Evolutionary conservation across 345 rosid species (phyloP), one percentile per base, ranked within the genome.

Genomic region (Pistacia integerrima): DNA sequence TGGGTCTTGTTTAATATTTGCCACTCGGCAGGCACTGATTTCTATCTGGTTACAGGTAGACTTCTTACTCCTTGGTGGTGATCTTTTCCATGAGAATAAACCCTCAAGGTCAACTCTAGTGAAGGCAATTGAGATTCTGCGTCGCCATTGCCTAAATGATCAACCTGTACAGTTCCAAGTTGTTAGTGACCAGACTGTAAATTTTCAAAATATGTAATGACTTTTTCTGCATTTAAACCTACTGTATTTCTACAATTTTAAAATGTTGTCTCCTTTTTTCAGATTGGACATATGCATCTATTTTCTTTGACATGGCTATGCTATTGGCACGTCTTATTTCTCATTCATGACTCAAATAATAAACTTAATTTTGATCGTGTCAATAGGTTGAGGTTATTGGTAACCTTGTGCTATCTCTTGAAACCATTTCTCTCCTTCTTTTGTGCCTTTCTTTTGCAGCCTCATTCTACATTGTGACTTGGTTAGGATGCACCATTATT

Each of bases 31-130:
- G 67, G 74, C 38, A 55, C 67, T 68, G 33, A 59, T n/a, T 67
- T 61, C 30, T 65, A 35, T 78, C 46, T 82, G 71, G 58, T 80
- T 80, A 58, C 82, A 95, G 99, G 99, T 93, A 79, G 99, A 93
- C 82, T 90, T 96, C 77, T 64, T 96, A 67, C 97, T 96, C 60
- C 91, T 96, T 3, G 99, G 98, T 68, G 99, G 99, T 36, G 99
- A 96, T 82, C 98, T 96, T 81, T 96, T 93, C 82, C 99, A 96
- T 79, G 99, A 96, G 89, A 93, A 96, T 78, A 96, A 93, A 86
- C 99, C 99, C 74, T 96, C 99, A 17, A 86, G 99, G 87, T 79
- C 97, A 11, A 96, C 98, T 73, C 85, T 96, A 60, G 97, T 96
- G 35, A 96, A 89, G 88, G 87, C 97, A 78, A 96, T 93, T 78